Evolutionary conservation across 306 rosid species (phyloP), one percentile per base, ranked within the genome.

Genomic region (Medicago ruthenica): DNA sequence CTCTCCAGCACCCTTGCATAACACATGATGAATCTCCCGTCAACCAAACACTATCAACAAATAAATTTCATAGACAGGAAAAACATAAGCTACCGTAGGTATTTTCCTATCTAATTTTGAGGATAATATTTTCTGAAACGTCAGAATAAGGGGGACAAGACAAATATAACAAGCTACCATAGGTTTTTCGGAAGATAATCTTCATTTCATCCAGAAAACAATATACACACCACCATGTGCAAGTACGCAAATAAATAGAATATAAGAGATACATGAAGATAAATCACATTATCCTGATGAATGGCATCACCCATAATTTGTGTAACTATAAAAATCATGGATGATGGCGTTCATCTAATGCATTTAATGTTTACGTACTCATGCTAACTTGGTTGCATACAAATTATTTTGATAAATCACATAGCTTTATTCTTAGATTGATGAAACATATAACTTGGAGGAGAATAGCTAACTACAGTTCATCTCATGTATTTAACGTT

Each of bases 271-370:
- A 51, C 14, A 2, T 22, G 37, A 42, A 74, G 18, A 55, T 39
- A 76, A 22, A 76, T 67, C 39, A n/a, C 4, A 40, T 67, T 54
- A 37, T 22, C 9, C 10, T 50, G 44, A 76, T 47, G 14, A 60
- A 62, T 62, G 54, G 20, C 57, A 66, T 40, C 18, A 22, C 40
- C 21, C 54, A 27, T 3, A 27, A 3, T 27, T 27, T 27, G 4
- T 27, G 31, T 27, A 27, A 27, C 31, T 27, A 27, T 27, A 27
- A 27, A 27, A 27, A 4, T 3, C 31, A 27, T 27, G 31, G 4
- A 27, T 27, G 4, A 27, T 27, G 31, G 31, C 31, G 3, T 27
- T 27, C 31, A 27, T 27, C 31, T 27, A 27, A 27, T 27, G 31
- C 31, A 27, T 27, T 27, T 27, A 27, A 27, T 27, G 31, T 27